Evolutionary conservation across 495 filamentous ascomycete species (phyloP), one percentile per base, ranked within the genome.

Genomic region (Talaromyces thailandensis): DNA sequence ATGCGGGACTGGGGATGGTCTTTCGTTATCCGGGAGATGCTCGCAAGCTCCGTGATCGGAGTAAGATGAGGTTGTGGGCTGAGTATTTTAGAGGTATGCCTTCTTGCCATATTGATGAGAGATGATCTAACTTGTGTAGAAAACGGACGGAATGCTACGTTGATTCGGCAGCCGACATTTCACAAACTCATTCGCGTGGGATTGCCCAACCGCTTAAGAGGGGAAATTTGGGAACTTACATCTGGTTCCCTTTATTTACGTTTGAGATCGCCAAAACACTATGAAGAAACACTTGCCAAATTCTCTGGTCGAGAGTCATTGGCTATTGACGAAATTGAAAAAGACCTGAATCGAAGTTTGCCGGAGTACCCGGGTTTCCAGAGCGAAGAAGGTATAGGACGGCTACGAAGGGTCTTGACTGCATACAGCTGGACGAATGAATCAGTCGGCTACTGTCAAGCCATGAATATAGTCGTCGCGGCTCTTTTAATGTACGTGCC

Each of bases 381-480:
- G 74, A 95, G 89, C 68, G 91, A 96, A 67, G 92, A 96, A 68
- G 94, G 94, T 8, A 98, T 98, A 66, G 91, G 86, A 23, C 85
- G 94, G 12, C 79, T 98, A 59, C 84, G 94, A 50, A 79, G 93
- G 56, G 94, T 98, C 26, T 80, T 98, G 28, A 96, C 92, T 4
- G 94, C 94, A 12, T 98, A 98, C 73, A 96, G 91, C 73, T 98
- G 94, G 94, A 89, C 84, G 24, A 92, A 98, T 68, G 84, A 90
- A 53, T 90, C 96, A 64, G 92, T 98, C 43, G 94, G 94, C 26
- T 98, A 98, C 71, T 98, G 94, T 71, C 94, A 98, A 73, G 94
- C 94, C 24, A 98, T 98, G 94, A 98, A 98, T 70, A 98, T 98
- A 64, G 94, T 98, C 18, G 93, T 96, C 6, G 94, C 94, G 18